Evolutionary conservation across 306 rosid genomes (phyloP).

Genomic region (Vigna reflexopilosa): DNA sequence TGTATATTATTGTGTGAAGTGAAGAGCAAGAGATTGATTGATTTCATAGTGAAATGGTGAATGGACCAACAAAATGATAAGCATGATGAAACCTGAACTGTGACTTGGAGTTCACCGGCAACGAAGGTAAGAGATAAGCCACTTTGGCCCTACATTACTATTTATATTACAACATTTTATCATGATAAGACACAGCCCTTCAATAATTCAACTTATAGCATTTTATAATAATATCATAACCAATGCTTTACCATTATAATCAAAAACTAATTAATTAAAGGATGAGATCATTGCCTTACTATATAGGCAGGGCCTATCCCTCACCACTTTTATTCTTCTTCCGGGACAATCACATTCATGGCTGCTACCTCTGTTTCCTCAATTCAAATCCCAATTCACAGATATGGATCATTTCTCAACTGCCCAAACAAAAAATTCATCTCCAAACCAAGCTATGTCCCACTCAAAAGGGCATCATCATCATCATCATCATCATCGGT

Average conservation of each 20-base stretch:
- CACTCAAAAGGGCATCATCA: constrained; percentile 28
- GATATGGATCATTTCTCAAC: constrained; percentile 49
- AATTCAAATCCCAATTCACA: constrained; percentile 49
- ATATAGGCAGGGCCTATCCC: constrained; percentile 38
- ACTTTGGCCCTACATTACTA: constrained; percentile 47
- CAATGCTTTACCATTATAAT: constrained; percentile 1
- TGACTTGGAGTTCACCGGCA: too few relatives aligned
- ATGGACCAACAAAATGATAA: constrained; percentile 48
- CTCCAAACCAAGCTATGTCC: constrained; percentile 48
- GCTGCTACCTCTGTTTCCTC: constrained; percentile 53
- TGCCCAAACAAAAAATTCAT: constrained; percentile 47
- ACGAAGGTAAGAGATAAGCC: constrained; percentile 6
- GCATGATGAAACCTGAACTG: neutral
- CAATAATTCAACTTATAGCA: constrained; percentile 56
- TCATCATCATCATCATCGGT: constrained; percentile 18
- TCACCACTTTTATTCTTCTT: constrained; percentile 19
- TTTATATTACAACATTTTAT: constrained; percentile 35
- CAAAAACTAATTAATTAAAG: neutral
- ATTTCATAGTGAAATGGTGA: constrained; percentile 45
- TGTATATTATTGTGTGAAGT: too few relatives aligned
- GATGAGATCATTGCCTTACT: constrained; percentile 34
- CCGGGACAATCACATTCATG: constrained; percentile 50
- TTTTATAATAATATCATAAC: constrained; percentile 3
- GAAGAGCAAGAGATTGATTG: neutral
- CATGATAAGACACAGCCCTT: constrained; percentile 54